Base-by-base conservation (phyloP, 176 grass and related monocot genomes). In the Eleusine indica region DNA sequence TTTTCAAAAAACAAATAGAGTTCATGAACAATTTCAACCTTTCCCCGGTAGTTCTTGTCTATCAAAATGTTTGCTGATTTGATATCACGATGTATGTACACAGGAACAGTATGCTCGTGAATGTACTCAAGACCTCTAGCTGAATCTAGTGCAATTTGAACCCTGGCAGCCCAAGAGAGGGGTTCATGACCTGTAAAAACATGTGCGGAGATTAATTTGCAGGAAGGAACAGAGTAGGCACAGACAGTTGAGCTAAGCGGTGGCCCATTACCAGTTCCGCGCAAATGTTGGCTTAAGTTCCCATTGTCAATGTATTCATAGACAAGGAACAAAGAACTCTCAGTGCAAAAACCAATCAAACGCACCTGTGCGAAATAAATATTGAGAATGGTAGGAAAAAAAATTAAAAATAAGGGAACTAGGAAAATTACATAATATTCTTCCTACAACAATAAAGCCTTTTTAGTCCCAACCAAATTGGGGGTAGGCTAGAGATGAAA, bases 61-160 rank as follows among this genome's bases (percentile, higher is more conserved):
- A 99, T 94, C 85, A 99, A 89, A 30, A 99, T 99, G 71, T 99
- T 99, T 80, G 93, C 93, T 56, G 96, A 90, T 89, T 99, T 99
- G 54, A 99, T 99, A 83, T 99, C 96, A 2, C 96, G 80, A 78
- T 99, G 96, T 86, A 99, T 94, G 66, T 99, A 99, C 4, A 96
- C 89, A 87, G 93, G 96, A 54, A 99, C 93, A 41, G 93, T 99
- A 84, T 99, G 96, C 73, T 99, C 93, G 38, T 99, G 96, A 82
- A 99, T 94, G 74, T 99, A 99, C 89, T 99, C 96, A 32, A 99
- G 83, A 87, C 93, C 93, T 83, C 96, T 96, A 66, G 96, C 96
- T 78, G 96, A 91, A 88, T 99, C 93, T 58, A 99, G 87, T 57
- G 96, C 96, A 84, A 99, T 96, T 75, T 94, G 96, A 65, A 99